A percentile compares a stretch with the other conserved stretches of the same genome.
Evolutionary conservation across 768 basidiomycete genomes (phyloP).

Genomic region (Lenzites betulinus): DNA sequence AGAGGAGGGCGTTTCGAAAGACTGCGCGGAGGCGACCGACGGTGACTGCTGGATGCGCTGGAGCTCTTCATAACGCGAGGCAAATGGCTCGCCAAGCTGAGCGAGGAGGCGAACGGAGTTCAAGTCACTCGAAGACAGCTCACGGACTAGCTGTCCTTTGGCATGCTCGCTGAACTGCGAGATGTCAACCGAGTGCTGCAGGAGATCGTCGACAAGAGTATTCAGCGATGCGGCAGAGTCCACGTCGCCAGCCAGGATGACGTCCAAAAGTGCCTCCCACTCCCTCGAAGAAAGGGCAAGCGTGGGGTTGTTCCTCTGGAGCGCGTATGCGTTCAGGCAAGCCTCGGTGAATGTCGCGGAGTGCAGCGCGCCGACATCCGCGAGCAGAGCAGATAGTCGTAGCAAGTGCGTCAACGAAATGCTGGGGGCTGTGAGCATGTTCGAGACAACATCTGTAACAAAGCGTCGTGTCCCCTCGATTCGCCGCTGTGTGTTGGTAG

Average conservation of each 20-base stretch:
- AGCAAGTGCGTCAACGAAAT: conserved; percentile 9
- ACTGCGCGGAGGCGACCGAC: conserved; percentile 4
- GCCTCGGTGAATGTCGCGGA: conserved; percentile 36
- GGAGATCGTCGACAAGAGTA: conserved; percentile 12
- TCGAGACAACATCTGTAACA: conserved; percentile 12
- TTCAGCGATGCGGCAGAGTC: conserved; percentile 16
- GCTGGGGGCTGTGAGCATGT: not conserved
- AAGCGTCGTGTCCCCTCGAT: conserved; percentile 22
- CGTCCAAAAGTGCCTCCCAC: conserved; percentile 49
- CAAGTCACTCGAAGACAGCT: conserved; percentile 12
- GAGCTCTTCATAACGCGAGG: conserved; percentile 14
- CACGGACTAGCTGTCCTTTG: conserved; percentile 16
- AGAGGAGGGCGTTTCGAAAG: conserved; percentile 9
- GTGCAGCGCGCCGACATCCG: conserved; percentile 26
- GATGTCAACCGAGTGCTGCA: conserved; percentile 22
- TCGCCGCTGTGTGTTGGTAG: conserved; percentile 15
- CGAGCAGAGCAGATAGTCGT: conserved; percentile 13
- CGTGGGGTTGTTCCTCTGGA: conserved; percentile 33
- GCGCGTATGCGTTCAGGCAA: conserved; percentile 50
- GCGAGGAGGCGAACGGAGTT: conserved; percentile 18
- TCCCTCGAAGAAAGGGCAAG: conserved; percentile 41
- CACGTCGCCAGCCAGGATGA: conserved; percentile 26
- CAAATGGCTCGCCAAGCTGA: conserved; percentile 20
- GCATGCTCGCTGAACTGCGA: conserved; percentile 16
- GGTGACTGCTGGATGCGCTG: conserved; percentile 8